Evolutionary conservation across 2,329 filamentous ascomycete species (phyloP).

Genomic region (Aplosporella prunicola): DNA sequence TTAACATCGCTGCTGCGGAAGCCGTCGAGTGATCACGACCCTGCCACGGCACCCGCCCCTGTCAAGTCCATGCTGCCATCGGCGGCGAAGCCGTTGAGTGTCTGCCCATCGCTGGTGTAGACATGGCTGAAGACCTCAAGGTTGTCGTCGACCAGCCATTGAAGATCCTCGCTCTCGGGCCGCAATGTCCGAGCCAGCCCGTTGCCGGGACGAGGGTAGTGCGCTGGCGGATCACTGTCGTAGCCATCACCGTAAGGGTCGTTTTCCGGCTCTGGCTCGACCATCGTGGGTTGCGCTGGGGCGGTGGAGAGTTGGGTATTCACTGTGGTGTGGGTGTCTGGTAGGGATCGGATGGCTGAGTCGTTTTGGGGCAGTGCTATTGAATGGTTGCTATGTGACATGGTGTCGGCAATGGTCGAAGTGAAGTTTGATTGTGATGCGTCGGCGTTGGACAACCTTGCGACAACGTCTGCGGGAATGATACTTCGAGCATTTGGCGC

Average conservation of each 20-base stretch:
- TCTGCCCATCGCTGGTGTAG: conserved; percentile 8
- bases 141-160: conserved; percentile 54
- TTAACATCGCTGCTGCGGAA: too few relatives aligned
- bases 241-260: conserved; percentile 38
- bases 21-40: neutral
- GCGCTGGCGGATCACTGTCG: conserved; percentile 41
- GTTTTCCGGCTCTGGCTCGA: neutral
- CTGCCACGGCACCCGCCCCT: conserved; percentile 3
- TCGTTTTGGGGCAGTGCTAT: too few relatives aligned
- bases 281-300: neutral
- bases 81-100: conserved; percentile 12
- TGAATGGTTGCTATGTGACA: too few relatives aligned
- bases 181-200: conserved; percentile 45
- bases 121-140: conserved; percentile 48
- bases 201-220: conserved; percentile 54
- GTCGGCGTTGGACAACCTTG: too few relatives aligned
- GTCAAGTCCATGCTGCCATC: conserved; percentile 6
- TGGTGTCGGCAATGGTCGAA: too few relatives aligned
- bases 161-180: conserved; percentile 48
- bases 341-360: neutral
- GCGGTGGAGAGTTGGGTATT: neutral
- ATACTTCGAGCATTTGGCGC: conserved; percentile 26
- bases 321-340: neutral
- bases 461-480: too few relatives aligned
- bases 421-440: too few relatives aligned